phyloP scores from a whole-genome alignment of 495 filamentous ascomycete genomes.

The Annulohypoxylon stygium region DNA sequence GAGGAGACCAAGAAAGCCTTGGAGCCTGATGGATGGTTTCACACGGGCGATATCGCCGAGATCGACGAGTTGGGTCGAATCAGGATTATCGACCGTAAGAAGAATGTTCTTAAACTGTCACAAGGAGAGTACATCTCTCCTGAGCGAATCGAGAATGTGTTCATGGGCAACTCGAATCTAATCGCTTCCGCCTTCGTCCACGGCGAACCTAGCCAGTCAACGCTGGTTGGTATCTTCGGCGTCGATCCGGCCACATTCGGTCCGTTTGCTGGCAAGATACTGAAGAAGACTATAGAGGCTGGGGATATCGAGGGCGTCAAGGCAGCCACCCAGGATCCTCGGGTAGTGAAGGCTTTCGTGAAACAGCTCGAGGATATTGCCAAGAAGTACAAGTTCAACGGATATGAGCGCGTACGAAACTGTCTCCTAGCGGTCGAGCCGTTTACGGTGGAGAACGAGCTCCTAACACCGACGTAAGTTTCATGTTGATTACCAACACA shows the following conservation, averaged over 20 bases:
- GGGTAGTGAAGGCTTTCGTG: slow-evolving; percentile 79
- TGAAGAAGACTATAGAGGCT: slow-evolving; percentile 72
- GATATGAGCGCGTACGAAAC: slow-evolving; percentile 85
- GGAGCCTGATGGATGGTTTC: slow-evolving; percentile 94
- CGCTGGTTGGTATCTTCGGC: slow-evolving; percentile 88
- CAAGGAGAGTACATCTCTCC: slow-evolving; percentile 99
- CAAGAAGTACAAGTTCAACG: slow-evolving; percentile 87
- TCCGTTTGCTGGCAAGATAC: slow-evolving; percentile 78
- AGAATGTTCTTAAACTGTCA: slow-evolving; percentile 97
- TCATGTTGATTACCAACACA: neutral
- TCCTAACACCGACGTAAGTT: slow-evolving; percentile 96
- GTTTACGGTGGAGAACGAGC: slow-evolving; percentile 93
- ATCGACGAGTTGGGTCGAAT: slow-evolving; percentile 89
- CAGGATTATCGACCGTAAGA: slow-evolving; percentile 93
- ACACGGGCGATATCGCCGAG: slow-evolving; percentile 89
- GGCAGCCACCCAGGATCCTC: slow-evolving; percentile 71
- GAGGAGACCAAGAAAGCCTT: slow-evolving; percentile 87
- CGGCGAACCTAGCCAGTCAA: slow-evolving; percentile 86
- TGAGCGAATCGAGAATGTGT: slow-evolving; percentile 95
- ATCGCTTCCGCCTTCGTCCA: slow-evolving; percentile 89
- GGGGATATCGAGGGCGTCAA: slow-evolving; percentile 76
- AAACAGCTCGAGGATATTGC: slow-evolving; percentile 84
- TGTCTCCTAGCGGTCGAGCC: slow-evolving; percentile 84
- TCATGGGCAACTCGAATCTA: slow-evolving; percentile 81
- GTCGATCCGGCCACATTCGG: slow-evolving; percentile 86